These are phyloP conservation scores for Circinella minor DNA, from an alignment of 371 early-diverging fungal genomes.

Conservation along the genomic window DNA sequence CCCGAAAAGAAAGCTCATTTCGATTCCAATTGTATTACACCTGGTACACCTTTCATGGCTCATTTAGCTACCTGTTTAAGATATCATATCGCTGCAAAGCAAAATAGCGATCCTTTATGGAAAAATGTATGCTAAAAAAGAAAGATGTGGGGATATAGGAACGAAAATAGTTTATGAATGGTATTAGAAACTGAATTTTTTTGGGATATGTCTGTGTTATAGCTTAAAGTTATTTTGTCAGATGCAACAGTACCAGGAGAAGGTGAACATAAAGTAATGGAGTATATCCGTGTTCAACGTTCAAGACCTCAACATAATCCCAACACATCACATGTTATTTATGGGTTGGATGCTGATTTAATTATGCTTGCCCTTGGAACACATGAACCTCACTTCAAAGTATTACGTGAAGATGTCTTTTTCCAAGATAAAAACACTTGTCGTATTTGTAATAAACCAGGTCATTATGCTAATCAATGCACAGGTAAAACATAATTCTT, in stretches of 20 bases:
- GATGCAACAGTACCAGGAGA: constrained; percentile 99
- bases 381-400: constrained; percentile 96
- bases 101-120: constrained; percentile 92
- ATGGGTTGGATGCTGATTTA: constrained; percentile 99
- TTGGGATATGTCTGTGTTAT: not conserved
- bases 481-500: constrained; percentile 43
- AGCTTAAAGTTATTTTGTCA: constrained; percentile 92
- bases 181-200: no score
- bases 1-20: constrained; percentile 76
- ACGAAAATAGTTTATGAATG: no score
- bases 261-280: constrained; percentile 99
- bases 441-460: constrained; percentile 82
- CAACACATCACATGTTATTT: constrained; percentile 94
- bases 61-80: constrained; percentile 84
- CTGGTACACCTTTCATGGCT: constrained; percentile 99
- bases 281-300: constrained; percentile 93
- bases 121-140: constrained; percentile 68
- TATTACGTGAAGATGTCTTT: constrained; percentile 98
- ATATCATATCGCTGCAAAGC: constrained; percentile 89
- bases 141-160: not conserved
- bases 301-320: constrained; percentile 80
- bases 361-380: constrained; percentile 99
- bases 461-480: constrained; percentile 85
- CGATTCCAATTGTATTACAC: constrained; percentile 99
- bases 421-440: constrained; percentile 71